Evolutionary conservation across 306 rosid species (phyloP).

Genomic region (Bauhinia variegata): DNA sequence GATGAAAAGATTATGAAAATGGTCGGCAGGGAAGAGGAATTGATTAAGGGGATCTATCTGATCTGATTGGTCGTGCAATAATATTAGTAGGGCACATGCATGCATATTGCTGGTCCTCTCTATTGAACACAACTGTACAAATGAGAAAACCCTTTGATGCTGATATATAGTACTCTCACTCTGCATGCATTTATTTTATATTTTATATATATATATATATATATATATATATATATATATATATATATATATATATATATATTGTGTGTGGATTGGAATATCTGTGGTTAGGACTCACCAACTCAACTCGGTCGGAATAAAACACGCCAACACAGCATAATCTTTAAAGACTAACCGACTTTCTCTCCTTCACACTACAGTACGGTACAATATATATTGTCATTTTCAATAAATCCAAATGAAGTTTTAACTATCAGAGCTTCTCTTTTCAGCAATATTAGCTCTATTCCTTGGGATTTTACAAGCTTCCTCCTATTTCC

Average conservation of each 20-base stretch:
- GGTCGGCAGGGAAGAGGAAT: slow-evolving; percentile 43
- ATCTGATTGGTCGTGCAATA: slow-evolving; percentile 58
- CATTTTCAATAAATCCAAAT: slow-evolving; percentile 38
- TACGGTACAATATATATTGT: slow-evolving; percentile 19
- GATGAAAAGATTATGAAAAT: slow-evolving; percentile 37
- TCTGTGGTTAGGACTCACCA: slow-evolving; percentile 38
- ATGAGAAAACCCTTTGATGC: slow-evolving; percentile 43
- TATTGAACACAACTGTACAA: slow-evolving; percentile 26
- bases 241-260: too few species aligned
- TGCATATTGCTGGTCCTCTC: slow-evolving; percentile 59
- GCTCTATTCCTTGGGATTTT: too few species aligned
- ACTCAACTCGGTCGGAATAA: slow-evolving; percentile 72
- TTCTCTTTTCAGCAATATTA: slow-evolving; percentile 25
- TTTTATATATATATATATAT: too few species aligned
- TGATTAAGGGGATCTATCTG: slow-evolving; percentile 44
- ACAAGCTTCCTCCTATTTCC: too few species aligned
- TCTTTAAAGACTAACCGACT: slow-evolving; percentile 39
- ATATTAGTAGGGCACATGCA: slow-evolving; percentile 66
- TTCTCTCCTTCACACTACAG: slow-evolving; percentile 16
- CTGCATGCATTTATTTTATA: too few species aligned
- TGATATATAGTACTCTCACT: too few species aligned
- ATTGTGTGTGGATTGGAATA: too few species aligned
- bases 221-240: too few species aligned
- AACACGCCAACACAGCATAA: slow-evolving; percentile 54
- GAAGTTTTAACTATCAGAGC: slow-evolving; percentile 28